Conservation (phyloP, 805 yeast species). For the Candida khao-thaluensis region DNA sequence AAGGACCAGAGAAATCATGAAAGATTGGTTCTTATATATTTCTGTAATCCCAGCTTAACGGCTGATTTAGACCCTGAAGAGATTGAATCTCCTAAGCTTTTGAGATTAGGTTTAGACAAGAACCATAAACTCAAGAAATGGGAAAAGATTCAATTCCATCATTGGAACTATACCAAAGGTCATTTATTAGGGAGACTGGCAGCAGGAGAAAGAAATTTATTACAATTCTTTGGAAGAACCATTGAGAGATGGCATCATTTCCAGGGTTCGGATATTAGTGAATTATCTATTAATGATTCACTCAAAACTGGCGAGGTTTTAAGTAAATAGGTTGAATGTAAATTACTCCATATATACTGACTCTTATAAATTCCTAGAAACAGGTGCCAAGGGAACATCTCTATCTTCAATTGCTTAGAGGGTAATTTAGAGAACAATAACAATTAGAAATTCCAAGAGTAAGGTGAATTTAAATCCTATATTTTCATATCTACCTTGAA, state of each 20-base stretch:
- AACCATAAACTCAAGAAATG: conserved; percentile 27
- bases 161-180: conserved; percentile 36
- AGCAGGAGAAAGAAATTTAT: conserved; percentile 20
- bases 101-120: conserved; percentile 28
- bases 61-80: conserved; percentile 44
- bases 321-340: too few species aligned
- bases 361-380: too few species aligned
- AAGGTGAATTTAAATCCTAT: too few species aligned
- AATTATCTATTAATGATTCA: too few species aligned
- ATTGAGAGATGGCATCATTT: conserved; percentile 25
- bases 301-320: too few species aligned
- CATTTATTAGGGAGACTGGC: conserved; percentile 19
- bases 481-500: too few species aligned
- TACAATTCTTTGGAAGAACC: conserved; percentile 19
- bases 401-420: too few species aligned
- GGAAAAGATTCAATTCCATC: conserved; percentile 36
- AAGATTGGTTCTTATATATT: conserved; percentile 43
- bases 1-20: conserved; percentile 34
- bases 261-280: too few species aligned
- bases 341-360: too few species aligned
- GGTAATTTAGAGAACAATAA: too few species aligned
- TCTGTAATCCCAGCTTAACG: conserved; percentile 37
- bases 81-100: conserved; percentile 36
- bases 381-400: too few species aligned
- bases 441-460: too few species aligned